Evolutionary conservation across 2,329 filamentous ascomycete genomes (phyloP), one percentile per base, ranked within the genome.

Genomic region (Corniculantispora saksenae): DNA sequence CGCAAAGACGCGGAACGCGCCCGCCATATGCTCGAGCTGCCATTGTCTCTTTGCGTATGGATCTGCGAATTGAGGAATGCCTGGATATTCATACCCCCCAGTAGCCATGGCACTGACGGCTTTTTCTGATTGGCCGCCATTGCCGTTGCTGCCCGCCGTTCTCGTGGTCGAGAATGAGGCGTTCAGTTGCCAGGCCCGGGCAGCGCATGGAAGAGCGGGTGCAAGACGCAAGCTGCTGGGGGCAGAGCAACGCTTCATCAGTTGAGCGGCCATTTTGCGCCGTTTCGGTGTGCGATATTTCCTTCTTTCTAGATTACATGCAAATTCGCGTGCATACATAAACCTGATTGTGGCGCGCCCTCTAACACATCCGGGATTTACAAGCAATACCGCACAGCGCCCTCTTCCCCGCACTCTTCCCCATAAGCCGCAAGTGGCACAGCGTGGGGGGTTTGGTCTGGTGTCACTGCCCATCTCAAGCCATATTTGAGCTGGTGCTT

Each of bases 21-120:
- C 84, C 4, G 88, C 87, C 82, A 90, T 90, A 75, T 91, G 88
- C 32, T 85, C 79, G 12, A 89, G 79, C 65, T 87, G 86, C 80
- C 89, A 90, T 70, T 82, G 81, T 23, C 90, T 85, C 65, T 91
- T 76, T 48, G 73, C 75, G 8, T 72, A 72, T 64, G 74, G 79
- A 40, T 70, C 75, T 25, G 74, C 71, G 68, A 82, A 83, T 2
- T 71, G 76, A 8, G 81, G 81, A 58, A 83, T 81, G 45, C 78
- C 81, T 3, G 61, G 61, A 19, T 61, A 61, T 48, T 61, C 59
- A 48, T 54, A 45, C 48, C 48, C 59, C 45, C 59, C 48, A 0
- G 59, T 54, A 13, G 59, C 59, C 13, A 61, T 48, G 6, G 59
- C 59, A 19, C 48, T 32, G 29, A 61, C 53, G 25, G 21, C 32